Evolutionary conservation across 768 basidiomycete species (phyloP).

Genomic region (Daedaleopsis nitida): DNA sequence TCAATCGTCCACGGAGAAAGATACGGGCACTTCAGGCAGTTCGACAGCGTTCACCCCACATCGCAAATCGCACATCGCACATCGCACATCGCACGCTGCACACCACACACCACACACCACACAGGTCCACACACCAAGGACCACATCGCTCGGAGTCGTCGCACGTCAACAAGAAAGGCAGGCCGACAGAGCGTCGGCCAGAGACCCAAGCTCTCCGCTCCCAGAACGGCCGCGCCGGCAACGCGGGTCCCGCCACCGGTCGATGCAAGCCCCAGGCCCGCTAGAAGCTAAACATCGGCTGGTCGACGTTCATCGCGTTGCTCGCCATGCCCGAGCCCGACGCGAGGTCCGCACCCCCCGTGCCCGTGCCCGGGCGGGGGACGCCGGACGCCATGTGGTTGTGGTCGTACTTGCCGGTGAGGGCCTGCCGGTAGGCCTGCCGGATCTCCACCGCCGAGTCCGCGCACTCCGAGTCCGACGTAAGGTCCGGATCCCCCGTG

Average conservation of each 20-base stretch:
- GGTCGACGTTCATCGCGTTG: slow-evolving; percentile 24
- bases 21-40: too few relatives aligned
- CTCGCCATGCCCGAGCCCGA: not conserved
- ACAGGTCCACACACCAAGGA: too few relatives aligned
- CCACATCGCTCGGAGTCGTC: too few relatives aligned
- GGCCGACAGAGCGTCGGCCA: too few relatives aligned
- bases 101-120: too few relatives aligned
- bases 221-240: not conserved
- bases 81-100: too few relatives aligned
- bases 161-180: too few relatives aligned
- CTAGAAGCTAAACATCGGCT: slow-evolving; percentile 8
- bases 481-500: not conserved
- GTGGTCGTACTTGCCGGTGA: slow-evolving; percentile 39
- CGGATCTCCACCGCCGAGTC: slow-evolving; percentile 64
- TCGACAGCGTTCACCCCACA: too few relatives aligned
- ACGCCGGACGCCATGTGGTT: slow-evolving; percentile 43
- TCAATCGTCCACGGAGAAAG: too few relatives aligned
- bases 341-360: not conserved
- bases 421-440: slow-evolving; percentile 46
- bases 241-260: not conserved
- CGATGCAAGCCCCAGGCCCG: not conserved
- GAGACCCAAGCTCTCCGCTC: too few relatives aligned
- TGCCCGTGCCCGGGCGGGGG: slow-evolving; percentile 22
- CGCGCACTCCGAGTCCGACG: not conserved
- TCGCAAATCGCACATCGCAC: too few relatives aligned